These are phyloP conservation scores for Suhomyces sp. DNA, from an alignment of 805 yeast species.

Conservation along the genomic window DNA sequence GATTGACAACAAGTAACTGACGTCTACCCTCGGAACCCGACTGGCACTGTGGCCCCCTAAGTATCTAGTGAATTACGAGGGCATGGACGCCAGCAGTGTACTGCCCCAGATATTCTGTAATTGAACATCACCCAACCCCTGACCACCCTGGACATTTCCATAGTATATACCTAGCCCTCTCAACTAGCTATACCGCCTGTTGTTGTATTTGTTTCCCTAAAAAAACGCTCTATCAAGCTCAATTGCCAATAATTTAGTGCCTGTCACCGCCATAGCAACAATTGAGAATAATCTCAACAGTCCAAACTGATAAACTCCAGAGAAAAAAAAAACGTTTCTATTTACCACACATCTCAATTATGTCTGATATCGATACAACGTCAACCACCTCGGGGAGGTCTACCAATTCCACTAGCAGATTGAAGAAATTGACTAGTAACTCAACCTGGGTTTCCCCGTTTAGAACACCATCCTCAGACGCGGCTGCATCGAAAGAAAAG, in stretches of 20 bases:
- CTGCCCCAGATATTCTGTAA: neutral
- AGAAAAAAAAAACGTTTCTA: neutral
- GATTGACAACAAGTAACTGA: neutral
- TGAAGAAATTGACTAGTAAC: slow-evolving; percentile 30
- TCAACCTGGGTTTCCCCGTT: slow-evolving; percentile 44
- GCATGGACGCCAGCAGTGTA: neutral
- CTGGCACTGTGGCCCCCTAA: neutral
- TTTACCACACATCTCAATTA: neutral
- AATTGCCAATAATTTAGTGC: neutral
- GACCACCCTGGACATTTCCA: neutral
- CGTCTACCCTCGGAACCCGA: neutral
- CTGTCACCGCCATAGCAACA: neutral
- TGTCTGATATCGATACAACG: slow-evolving; percentile 17
- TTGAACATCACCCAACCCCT: neutral
- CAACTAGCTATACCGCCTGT: neutral
- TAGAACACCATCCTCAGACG: slow-evolving; percentile 20
- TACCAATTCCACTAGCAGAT: slow-evolving; percentile 10
- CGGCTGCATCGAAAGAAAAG: slow-evolving; percentile 17
- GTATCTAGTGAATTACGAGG: neutral
- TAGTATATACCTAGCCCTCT: neutral
- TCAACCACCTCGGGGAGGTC: slow-evolving; percentile 6
- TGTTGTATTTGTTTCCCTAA: neutral
- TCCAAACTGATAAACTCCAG: neutral
- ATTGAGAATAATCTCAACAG: neutral
- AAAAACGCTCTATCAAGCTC: neutral